Conservation (phyloP, 805 yeast genomes). For the Suhomyces sp. region DNA sequence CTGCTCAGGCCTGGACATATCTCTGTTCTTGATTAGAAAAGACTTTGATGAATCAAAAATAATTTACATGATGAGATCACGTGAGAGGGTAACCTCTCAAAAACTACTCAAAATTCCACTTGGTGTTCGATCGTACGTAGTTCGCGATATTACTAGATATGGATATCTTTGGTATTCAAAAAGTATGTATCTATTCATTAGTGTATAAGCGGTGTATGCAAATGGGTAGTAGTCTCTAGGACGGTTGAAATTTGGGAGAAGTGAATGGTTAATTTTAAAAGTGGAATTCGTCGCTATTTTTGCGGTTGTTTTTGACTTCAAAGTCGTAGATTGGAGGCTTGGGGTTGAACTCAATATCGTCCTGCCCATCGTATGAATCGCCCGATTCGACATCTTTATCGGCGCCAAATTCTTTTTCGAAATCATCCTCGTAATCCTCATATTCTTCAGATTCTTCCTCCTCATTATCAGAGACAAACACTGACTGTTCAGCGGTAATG, state of each 20-base stretch:
- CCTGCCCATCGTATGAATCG: neutral
- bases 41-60: neutral
- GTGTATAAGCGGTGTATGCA: neutral
- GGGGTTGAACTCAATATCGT: neutral
- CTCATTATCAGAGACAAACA: slow-evolving; percentile 5
- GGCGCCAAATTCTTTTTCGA: neutral
- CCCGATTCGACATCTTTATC: neutral
- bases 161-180: neutral
- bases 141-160: neutral
- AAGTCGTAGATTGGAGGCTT: neutral
- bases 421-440: neutral
- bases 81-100: neutral
- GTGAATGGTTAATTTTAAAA: neutral
- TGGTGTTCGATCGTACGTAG: neutral
- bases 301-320: neutral
- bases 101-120: neutral
- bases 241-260: neutral
- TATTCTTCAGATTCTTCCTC: slow-evolving; percentile 3
- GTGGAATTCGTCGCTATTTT: neutral
- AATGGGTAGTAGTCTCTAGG: neutral
- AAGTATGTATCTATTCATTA: neutral
- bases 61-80: neutral
- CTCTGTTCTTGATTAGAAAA: neutral
- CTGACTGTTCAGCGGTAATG: slow-evolving; percentile 42
- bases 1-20: slow-evolving; percentile 94